These are phyloP conservation scores for Penicillium bialowiezense DNA, from an alignment of 495 filamentous ascomycete species.

Conservation along the genomic window DNA sequence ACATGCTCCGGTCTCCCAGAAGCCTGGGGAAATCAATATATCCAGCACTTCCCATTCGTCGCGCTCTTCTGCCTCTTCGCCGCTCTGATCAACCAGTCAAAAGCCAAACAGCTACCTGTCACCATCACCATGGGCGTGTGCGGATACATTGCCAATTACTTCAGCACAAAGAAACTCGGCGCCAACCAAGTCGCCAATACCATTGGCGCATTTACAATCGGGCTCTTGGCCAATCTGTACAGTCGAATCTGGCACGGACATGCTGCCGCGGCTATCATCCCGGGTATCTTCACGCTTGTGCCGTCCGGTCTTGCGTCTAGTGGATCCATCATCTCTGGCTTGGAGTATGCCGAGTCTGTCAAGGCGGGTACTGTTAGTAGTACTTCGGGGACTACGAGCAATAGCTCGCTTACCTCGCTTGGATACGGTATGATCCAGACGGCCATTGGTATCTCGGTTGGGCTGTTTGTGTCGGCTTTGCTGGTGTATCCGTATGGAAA, in stretches of 20 bases:
- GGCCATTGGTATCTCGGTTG: constrained; percentile 84
- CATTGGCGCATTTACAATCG: constrained; percentile 78
- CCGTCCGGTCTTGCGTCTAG: constrained; percentile 79
- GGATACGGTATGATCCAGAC: constrained; percentile 81
- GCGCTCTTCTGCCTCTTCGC: constrained; percentile 73
- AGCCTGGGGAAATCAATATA: constrained; percentile 36
- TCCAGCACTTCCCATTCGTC: constrained; percentile 57
- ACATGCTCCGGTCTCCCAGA: constrained; percentile 49
- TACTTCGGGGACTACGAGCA: constrained; percentile 6
- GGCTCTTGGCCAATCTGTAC: constrained; percentile 81
- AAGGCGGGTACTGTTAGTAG: constrained; percentile 14
- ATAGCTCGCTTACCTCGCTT: constrained; percentile 21
- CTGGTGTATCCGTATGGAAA: constrained; percentile 83
- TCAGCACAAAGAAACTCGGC: constrained; percentile 62
- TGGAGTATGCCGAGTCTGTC: constrained; percentile 72
- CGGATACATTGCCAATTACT: constrained; percentile 80
- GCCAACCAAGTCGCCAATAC: constrained; percentile 78
- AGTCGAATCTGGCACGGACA: constrained; percentile 74
- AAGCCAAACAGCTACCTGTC: constrained; percentile 76
- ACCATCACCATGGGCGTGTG: constrained; percentile 74
- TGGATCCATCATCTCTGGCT: constrained; percentile 74
- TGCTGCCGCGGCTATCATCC: constrained; percentile 80
- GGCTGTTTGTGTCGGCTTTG: constrained; percentile 75
- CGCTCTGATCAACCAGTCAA: constrained; percentile 80
- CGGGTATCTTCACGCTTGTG: constrained; percentile 92